phyloP scores from a whole-genome alignment of 805 yeast species.

The Ogataea haglerorum region DNA sequence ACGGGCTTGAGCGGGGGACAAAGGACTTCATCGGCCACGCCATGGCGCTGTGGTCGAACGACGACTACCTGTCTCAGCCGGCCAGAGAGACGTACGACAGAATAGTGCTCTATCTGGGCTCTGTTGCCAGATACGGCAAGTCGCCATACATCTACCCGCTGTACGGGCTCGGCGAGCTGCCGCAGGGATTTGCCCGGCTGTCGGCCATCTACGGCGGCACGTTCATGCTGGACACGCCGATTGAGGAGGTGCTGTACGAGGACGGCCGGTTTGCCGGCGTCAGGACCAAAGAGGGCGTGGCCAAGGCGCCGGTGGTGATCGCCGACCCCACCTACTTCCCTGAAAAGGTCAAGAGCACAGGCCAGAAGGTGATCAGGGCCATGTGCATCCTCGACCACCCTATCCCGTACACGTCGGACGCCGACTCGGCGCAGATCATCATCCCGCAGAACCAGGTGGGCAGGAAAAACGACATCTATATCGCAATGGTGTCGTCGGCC shows the following conservation, averaged over 20 bases:
- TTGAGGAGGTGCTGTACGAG: slow-evolving; percentile 79
- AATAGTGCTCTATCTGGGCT: slow-evolving; percentile 77
- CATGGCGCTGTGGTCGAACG: slow-evolving; percentile 96
- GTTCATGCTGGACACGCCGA: slow-evolving; percentile 94
- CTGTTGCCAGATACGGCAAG: slow-evolving; percentile 93
- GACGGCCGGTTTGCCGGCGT: slow-evolving; percentile 81
- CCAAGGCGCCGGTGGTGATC: slow-evolving; percentile 88
- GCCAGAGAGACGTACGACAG: slow-evolving; percentile 91
- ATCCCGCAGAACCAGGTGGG: slow-evolving; percentile 95
- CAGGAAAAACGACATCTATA: slow-evolving; percentile 90
- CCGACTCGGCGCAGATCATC: slow-evolving; percentile 89
- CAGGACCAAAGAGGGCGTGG: slow-evolving; percentile 84
- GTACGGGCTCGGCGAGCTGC: slow-evolving; percentile 95
- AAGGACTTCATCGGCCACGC: slow-evolving; percentile 97
- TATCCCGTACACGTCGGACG: slow-evolving; percentile 72
- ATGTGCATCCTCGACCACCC: slow-evolving; percentile 90
- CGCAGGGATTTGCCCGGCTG: slow-evolving; percentile 98
- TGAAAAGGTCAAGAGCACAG: slow-evolving; percentile 67
- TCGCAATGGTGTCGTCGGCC: slow-evolving; percentile 83
- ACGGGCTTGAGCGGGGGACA: slow-evolving; percentile 88
- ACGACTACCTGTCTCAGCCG: slow-evolving; percentile 81
- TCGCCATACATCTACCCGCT: slow-evolving; percentile 95
- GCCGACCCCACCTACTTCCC: slow-evolving; percentile 99
- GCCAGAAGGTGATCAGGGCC: slow-evolving; percentile 74
- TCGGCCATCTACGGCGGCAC: slow-evolving; percentile 98